Base-by-base conservation (phyloP, 176 grass and related monocot genomes). In the Eremochloa ophiuroides region DNA sequence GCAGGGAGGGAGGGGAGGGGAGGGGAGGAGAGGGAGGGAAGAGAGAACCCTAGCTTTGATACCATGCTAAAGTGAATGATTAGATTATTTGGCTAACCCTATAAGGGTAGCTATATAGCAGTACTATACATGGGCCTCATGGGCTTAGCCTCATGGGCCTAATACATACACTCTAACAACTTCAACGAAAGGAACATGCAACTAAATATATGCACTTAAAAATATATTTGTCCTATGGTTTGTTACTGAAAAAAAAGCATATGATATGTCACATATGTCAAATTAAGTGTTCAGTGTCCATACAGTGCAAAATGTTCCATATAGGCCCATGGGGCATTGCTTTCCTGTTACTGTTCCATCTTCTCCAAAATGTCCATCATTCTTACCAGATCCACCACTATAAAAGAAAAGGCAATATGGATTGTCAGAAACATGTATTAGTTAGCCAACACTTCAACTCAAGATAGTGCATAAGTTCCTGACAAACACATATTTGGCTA, bases 301-400 rank as follows among this genome's bases (percentile, higher is more conserved):
- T 94, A 94, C 92, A 0, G 74, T 87, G 77, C 96, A 99, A 91
- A 93, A 99, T 88, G 91, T 99, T 87, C 93, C 96, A 88, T 91
- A 93, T 25, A 99, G 76, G 28, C 96, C 96, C 68, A 80, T 73
- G 22, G 96, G 96, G 61, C 96, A 99, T 62, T 89, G 89, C 73
- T 95, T 93, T 55, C 96, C 96, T 9, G 96, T 91, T 76, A 99
- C 41, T 10, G 88, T 95, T 37, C 96, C 96, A 47, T 85, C 76
- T 85, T 88, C 91, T 73, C 96, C 96, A 80, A 85, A 73, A 84
- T 26, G 68, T 40, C 96, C 93, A 10, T 84, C 96, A 17, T 85
- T 85, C 61, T 82, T 90, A 83, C 96, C 96, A 79, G 82, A 76
- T 56, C 96, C 96, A 63, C 96, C 96, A 80, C 96, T 99, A 75